A percentile compares a stretch with the other conserved stretches of the same genome.
Conservation (phyloP, 768 basidiomycete species). For the Lentinus tigrinus region DNA sequence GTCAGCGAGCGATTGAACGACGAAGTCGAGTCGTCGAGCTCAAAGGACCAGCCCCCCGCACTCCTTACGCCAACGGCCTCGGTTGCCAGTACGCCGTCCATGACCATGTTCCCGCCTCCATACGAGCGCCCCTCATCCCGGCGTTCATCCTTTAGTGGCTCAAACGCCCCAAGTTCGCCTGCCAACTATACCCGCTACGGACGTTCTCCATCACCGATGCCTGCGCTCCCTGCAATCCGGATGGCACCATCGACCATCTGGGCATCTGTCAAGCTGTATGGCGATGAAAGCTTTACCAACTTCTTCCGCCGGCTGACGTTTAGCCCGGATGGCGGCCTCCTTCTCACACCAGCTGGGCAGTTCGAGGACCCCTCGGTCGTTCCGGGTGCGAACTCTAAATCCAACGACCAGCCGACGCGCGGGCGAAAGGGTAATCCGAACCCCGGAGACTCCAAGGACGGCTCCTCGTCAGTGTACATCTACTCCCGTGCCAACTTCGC, state of each 20-base stretch:
- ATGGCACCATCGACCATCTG: slow-evolving; percentile 56
- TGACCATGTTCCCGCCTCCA: slow-evolving; percentile 57
- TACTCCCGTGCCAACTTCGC: slow-evolving; percentile 96
- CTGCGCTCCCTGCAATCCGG: slow-evolving; percentile 91
- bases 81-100: slow-evolving; percentile 64
- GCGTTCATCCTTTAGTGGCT: slow-evolving; percentile 70
- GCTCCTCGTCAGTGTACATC: slow-evolving; percentile 77
- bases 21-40: slow-evolving; percentile 40
- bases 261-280: slow-evolving; percentile 81
- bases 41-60: slow-evolving; percentile 35
- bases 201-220: slow-evolving; percentile 87
- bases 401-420: slow-evolving; percentile 40
- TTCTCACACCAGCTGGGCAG: slow-evolving; percentile 95
- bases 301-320: slow-evolving; percentile 95
- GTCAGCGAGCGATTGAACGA: slow-evolving; percentile 55
- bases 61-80: slow-evolving; percentile 65
- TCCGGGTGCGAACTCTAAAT: slow-evolving; percentile 32
- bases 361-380: slow-evolving; percentile 86
- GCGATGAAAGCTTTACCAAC: slow-evolving; percentile 92
- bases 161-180: slow-evolving; percentile 78
- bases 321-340: slow-evolving; percentile 90
- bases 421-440: slow-evolving; percentile 59
- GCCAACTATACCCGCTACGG: slow-evolving; percentile 59
- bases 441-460: slow-evolving; percentile 33
- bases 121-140: slow-evolving; percentile 65